Conservation (phyloP, 768 basidiomycete species). For the Lactarius akahatsu region DNA sequence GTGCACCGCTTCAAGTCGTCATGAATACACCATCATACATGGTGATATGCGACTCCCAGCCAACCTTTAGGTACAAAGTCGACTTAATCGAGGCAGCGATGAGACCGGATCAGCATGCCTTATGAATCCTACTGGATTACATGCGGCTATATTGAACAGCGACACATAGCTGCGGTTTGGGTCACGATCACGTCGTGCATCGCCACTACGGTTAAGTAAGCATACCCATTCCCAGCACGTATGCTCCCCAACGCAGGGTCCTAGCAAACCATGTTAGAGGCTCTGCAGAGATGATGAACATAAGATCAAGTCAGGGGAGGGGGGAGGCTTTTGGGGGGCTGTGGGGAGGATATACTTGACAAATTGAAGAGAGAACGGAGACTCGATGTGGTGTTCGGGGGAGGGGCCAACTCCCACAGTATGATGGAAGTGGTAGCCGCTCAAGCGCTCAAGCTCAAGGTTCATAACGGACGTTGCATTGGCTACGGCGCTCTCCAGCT, state of each 20-base stretch:
- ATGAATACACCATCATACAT: neutral
- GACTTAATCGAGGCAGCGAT: neutral
- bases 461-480: neutral
- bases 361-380: neutral
- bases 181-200: too few species aligned
- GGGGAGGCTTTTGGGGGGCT: too few species aligned
- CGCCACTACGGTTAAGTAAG: too few species aligned
- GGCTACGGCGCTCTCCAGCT: neutral
- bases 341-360: neutral
- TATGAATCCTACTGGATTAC: too few species aligned
- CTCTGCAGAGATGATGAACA: too few species aligned
- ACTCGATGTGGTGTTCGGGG: neutral
- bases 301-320: too few species aligned
- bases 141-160: too few species aligned
- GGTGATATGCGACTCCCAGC: neutral
- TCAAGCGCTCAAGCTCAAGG: neutral
- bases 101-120: neutral
- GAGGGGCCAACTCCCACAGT: neutral
- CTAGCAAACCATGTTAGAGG: too few species aligned
- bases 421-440: neutral
- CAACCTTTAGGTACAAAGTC: neutral
- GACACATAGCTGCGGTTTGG: too few species aligned
- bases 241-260: neutral
- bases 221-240: neutral
- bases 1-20: neutral